Conservation (phyloP, 345 rosid genomes). For the Jatropha curcas region DNA sequence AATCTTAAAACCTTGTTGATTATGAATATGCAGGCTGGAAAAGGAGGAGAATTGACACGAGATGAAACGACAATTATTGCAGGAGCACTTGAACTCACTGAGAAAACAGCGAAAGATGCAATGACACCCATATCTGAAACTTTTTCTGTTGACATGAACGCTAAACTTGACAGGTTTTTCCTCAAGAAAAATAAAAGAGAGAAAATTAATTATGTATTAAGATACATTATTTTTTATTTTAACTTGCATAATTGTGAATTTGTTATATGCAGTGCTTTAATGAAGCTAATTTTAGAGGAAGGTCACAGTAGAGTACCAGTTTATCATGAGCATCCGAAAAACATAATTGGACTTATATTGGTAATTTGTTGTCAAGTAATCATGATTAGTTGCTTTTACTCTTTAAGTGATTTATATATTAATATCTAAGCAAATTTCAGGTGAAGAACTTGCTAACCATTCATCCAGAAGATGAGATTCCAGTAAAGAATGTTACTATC, state of each 20-base stretch:
- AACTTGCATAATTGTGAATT: slow-evolving; percentile 12
- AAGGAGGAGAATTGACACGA: slow-evolving; percentile 90
- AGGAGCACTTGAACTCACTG: slow-evolving; percentile 90
- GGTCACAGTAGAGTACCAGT: slow-evolving; percentile 98
- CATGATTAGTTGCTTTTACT: too few species aligned
- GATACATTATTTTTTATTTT: not conserved
- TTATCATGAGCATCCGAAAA: slow-evolving; percentile 72
- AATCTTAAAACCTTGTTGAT: not conserved
- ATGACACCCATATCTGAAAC: slow-evolving; percentile 83
- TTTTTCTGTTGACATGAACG: slow-evolving; percentile 76
- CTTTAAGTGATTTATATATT: too few species aligned
- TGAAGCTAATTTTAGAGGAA: slow-evolving; percentile 72
- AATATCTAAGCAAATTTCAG: slow-evolving; percentile 33
- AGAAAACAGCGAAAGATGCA: slow-evolving; percentile 80
- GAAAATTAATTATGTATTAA: not conserved
- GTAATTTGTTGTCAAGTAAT: slow-evolving; percentile 28
- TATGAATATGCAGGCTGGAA: slow-evolving; percentile 63
- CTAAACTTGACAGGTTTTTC: slow-evolving; percentile 64
- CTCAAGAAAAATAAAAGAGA: not conserved
- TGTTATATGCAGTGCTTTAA: slow-evolving; percentile 46
- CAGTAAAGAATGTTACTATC: slow-evolving; percentile 71
- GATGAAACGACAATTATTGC: slow-evolving; percentile 94
- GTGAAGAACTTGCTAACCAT: slow-evolving; percentile 74
- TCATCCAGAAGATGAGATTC: slow-evolving; percentile 74
- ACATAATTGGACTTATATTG: slow-evolving; percentile 82